These are phyloP conservation scores for Ballota nigra DNA, from an alignment of 257 asterid genomes.

Conservation along the genomic window DNA sequence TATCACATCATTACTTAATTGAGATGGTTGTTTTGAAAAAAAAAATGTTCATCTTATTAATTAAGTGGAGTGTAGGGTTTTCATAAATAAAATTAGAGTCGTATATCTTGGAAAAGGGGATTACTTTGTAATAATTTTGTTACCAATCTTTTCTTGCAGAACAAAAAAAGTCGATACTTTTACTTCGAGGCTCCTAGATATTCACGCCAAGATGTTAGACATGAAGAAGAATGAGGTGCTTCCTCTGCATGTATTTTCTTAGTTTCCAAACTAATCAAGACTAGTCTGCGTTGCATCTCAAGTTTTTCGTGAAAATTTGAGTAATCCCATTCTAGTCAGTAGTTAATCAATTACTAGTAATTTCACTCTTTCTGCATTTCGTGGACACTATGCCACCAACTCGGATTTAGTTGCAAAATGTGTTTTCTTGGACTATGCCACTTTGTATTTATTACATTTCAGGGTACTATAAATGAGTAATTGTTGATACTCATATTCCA, in stretches of 20 bases:
- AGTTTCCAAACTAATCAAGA: background rate
- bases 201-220: slow-evolving; percentile 54
- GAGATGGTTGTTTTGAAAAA: background rate
- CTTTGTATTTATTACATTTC: no score
- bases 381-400: background rate
- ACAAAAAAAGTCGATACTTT: slow-evolving; percentile 52
- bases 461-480: background rate
- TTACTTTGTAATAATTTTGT: slow-evolving; percentile 11
- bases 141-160: slow-evolving; percentile 30
- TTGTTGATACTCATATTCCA: slow-evolving; percentile 22
- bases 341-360: background rate
- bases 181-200: slow-evolving; percentile 60
- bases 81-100: background rate
- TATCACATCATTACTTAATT: background rate
- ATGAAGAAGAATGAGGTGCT: slow-evolving; percentile 60
- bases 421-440: background rate
- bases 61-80: background rate
- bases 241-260: background rate
- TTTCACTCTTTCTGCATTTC: background rate
- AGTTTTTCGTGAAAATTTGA: background rate
- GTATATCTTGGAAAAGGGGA: background rate
- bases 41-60: background rate
- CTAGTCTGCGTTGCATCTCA: background rate
- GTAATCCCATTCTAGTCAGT: background rate
- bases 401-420: background rate